Percentiles rank a stretch among this genome's conserved stretches.
Evolutionary conservation across 1,139 yeast species (phyloP).

Genomic region (Blastobotrys elegans): DNA sequence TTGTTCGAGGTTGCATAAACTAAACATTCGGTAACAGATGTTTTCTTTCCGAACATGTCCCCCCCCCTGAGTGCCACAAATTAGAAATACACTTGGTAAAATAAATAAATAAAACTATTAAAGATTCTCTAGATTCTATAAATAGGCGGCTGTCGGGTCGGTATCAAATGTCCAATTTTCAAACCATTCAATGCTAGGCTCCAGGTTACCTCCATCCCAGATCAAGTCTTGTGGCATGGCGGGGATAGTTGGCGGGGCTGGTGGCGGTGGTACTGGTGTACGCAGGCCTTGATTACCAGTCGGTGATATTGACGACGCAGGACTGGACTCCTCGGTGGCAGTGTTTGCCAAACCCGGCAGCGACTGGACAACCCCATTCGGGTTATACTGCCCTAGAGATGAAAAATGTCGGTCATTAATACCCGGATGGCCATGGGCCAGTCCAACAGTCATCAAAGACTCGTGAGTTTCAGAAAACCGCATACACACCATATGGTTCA

Average conservation of each 20-base stretch:
- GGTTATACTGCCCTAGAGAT: constrained; percentile 24
- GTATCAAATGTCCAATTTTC: constrained; percentile 25
- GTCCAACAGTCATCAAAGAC: constrained; percentile 42
- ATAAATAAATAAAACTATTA: too few relatives aligned
- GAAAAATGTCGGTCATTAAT: constrained; percentile 48
- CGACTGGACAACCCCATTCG: constrained; percentile 1
- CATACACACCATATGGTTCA: constrained; percentile 48
- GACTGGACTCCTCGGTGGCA: too few relatives aligned
- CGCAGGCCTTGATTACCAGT: not conserved
- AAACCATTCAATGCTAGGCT: constrained; percentile 28
- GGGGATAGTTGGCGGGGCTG: not conserved
- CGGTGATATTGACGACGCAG: not conserved
- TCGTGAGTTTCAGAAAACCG: constrained; percentile 42
- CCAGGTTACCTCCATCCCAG: constrained; percentile 8
- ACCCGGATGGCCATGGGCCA: constrained; percentile 53
- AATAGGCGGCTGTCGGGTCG: not conserved
- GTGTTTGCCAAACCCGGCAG: not conserved
- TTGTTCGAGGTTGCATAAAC: too few relatives aligned
- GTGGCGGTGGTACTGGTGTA: not conserved
- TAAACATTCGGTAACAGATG: too few relatives aligned
- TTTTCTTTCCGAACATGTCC: too few relatives aligned
- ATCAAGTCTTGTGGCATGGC: constrained; percentile 2
- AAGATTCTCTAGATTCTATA: too few relatives aligned
- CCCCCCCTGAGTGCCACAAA: too few relatives aligned
- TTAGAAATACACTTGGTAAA: too few relatives aligned